Evolutionary conservation across 2,329 filamentous ascomycete species (phyloP).

Genomic region (Dissoconium aciculare): DNA sequence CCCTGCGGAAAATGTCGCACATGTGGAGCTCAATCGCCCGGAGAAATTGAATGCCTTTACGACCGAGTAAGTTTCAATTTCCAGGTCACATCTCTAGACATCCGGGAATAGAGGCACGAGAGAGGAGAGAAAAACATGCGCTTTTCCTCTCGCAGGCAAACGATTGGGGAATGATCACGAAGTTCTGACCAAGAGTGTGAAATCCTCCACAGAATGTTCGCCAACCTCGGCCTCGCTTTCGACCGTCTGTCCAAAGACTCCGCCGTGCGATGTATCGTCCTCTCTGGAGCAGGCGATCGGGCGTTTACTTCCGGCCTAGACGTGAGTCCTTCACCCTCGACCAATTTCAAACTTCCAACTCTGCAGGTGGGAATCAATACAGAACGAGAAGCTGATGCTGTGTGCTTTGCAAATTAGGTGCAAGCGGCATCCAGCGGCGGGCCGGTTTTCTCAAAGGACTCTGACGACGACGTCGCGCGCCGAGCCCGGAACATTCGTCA

Average conservation of each 20-base stretch:
- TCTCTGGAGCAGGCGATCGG: conserved; percentile 67
- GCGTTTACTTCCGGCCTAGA: conserved; percentile 71
- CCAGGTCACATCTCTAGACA: no score
- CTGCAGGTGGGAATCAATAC: no score
- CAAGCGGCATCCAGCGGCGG: conserved; percentile 12
- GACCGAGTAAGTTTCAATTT: conserved; percentile 10
- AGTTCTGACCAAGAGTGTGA: no score
- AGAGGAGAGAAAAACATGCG: no score
- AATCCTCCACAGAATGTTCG: conserved; percentile 56
- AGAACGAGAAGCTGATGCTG: not conserved
- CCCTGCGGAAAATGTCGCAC: conserved; percentile 57
- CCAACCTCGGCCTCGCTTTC: conserved; percentile 61
- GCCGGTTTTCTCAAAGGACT: conserved; percentile 4
- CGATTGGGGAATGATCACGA: no score
- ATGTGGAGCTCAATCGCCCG: conserved; percentile 80
- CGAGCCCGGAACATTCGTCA: conserved; percentile 36
- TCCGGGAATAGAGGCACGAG: no score
- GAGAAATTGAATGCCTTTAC: conserved; percentile 78
- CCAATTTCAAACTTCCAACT: not conserved
- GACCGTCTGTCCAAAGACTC: conserved; percentile 54
- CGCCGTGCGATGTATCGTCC: conserved; percentile 57
- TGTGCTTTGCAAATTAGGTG: conserved; percentile 28
- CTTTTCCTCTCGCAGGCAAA: no score
- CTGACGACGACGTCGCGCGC: conserved; percentile 9
- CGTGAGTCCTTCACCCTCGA: conserved; percentile 7